Evolutionary conservation across 352 stramenopile species (phyloP), one percentile per base, ranked within the genome.

Genomic region (Phytophthora pseudosyringae): DNA sequence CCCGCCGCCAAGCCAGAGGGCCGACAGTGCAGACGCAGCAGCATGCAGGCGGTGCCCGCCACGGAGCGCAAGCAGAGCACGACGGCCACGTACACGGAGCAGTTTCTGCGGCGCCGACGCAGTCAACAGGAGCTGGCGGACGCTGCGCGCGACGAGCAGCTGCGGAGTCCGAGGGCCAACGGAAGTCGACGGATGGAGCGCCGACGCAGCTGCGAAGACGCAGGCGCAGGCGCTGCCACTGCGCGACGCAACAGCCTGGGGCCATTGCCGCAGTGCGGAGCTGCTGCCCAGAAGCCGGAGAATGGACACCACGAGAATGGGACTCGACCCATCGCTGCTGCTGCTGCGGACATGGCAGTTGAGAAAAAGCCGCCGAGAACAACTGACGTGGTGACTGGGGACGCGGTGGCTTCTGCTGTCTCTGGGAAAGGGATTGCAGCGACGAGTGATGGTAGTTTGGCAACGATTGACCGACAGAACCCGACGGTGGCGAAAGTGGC

Each of bases 81-180:
- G 32, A 54, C 51, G 0, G 53, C 47, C 40, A 64, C 43, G 3
- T 74, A 69, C 60, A 70, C 53, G 4, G 28, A 54, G 7, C 54
- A 67, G 16, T 67, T 47, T 49, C 33, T 57, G 3, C 41, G 43
- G 13, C 58, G 47, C 13, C 50, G 51, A 25, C 33, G 29, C 21
- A 64, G 39, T 10, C 54, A 66, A 32, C 26, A 57, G 11, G 35
- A 57, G 11, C 13, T 52, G 26, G 7, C 25, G 9, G 47, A 54
- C 28, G 13, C 4, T 4, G 1, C 36, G 12, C 40, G 10, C 28
- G 28, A 50, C 4, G 18, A 51, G 13, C 36, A 63, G 26, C 18
- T 40, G 36, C 40, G 18, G 16, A 58, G 16, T 39, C 40, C 38
- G 8, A 50, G 25, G 26, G 3, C 29, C 39, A 57, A 62, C 36